Conservation (phyloP, 78 protist species). For the Carpediemonas membranifera region DNA sequence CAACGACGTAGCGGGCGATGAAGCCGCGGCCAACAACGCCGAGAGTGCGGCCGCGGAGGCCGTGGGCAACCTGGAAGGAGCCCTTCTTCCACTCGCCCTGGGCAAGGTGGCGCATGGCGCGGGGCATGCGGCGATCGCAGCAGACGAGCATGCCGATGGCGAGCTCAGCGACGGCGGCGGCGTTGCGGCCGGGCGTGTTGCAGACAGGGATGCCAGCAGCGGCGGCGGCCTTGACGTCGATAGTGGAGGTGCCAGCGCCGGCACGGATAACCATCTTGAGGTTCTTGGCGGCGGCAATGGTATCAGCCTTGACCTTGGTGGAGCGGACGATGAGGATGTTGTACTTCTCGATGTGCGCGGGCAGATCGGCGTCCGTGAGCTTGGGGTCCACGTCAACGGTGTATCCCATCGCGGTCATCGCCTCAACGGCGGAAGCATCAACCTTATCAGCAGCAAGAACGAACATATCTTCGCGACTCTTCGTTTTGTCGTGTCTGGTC, state of each 20-base stretch:
- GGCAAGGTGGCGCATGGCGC: background rate
- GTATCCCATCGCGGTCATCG: background rate
- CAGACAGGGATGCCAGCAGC: slow-evolving; percentile 23
- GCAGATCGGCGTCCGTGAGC: slow-evolving; percentile 16
- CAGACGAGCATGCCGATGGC: slow-evolving; percentile 3
- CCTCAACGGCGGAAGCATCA: background rate
- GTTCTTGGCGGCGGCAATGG: too few relatives aligned
- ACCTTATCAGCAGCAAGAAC: slow-evolving; percentile 25
- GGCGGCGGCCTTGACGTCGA: slow-evolving; percentile 18
- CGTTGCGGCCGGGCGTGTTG: slow-evolving; percentile 32
- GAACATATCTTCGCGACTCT: slow-evolving; percentile 7
- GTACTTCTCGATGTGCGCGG: background rate
- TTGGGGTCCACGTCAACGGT: background rate
- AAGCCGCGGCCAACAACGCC: slow-evolving; percentile 32
- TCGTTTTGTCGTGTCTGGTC: too few relatives aligned
- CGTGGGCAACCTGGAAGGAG: background rate
- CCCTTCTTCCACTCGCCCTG: slow-evolving; percentile 24
- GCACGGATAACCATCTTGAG: slow-evolving; percentile 27
- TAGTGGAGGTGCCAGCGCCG: slow-evolving; percentile 34
- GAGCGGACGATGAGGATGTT: slow-evolving; percentile 27
- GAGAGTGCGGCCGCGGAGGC: slow-evolving; percentile 13
- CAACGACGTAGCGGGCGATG: slow-evolving; percentile 19
- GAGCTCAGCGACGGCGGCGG: slow-evolving; percentile 42
- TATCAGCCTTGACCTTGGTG: slow-evolving; percentile 11
- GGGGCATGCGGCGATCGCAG: slow-evolving; percentile 21